Base-by-base conservation (phyloP, 2,329 filamentous ascomycete genomes). In the Fusarium sp. region DNA sequence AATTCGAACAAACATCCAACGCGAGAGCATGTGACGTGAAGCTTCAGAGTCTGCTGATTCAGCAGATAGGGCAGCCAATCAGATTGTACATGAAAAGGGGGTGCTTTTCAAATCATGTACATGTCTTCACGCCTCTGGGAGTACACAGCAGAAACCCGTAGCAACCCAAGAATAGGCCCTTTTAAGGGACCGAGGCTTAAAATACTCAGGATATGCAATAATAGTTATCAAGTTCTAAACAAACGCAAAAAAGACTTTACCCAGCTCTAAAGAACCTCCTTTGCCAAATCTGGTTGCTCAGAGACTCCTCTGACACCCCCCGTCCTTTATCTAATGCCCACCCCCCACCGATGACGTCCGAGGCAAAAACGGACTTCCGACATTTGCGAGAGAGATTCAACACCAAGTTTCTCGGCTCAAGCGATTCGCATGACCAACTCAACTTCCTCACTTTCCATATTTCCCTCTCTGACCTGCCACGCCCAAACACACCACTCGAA, bases 341-440 rank as follows among this genome's bases (percentile, higher is more conserved):
- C 46, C 63, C 57, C 57, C 53, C 39, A 56, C 70, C 70, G 71
- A 73, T 73, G 72, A 73, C 72, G 72, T 73, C 69, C 68, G 71
- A 65, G 67, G 69, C 65, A 64, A 65, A 63, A 67, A 61, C 68
- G 68, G 66, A 70, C 49, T 68, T 70, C 64, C 68, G 68, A 58
- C 49, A n/a, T 39, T 17, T 35, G 33, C 33, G 33, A 67, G 55
- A 49, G 33, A 67, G 55, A 49, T 56, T 25, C 63, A 62, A 68
- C 57, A 58, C 53, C 59, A 70, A 57, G 42, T 63, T 67, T 65
- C 53, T 61, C 51, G 61, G 57, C 39, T 47, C 62, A 54, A 44
- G 42, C 39, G 11, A 46, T 35, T 35, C 53, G 17, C 31, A 52
- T 60, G 46, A 57, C 54, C 48, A 58, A 48, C 44, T 32, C 37